Base-by-base conservation (phyloP, 495 filamentous ascomycete genomes). In the Neurospora sp. region DNA sequence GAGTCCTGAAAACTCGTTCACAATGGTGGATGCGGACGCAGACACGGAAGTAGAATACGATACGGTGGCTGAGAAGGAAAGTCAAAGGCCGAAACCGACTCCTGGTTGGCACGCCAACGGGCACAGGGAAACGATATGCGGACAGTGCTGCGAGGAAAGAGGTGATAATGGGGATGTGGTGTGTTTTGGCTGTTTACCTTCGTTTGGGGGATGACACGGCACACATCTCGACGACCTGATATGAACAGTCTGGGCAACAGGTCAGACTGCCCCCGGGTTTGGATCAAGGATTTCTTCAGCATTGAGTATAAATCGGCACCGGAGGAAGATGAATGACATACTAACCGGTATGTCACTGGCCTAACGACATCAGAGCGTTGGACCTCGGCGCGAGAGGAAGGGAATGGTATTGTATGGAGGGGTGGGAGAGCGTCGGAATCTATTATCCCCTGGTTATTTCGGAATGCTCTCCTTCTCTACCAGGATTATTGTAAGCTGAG, bases 111-210 rank as follows among this genome's bases (percentile, higher is more conserved):
- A 72, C 48, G 78, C 76, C 37, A 77, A 78, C 35, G 82, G 82
- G 16, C 85, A 86, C 74, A 75, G 80, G 31, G 74, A 76, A 31
- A 77, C 84, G 74, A 76, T 86, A 6, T 86, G 85, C 75, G 85
- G 85, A 42, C 78, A 79, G 3, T 86, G 85, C 75, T 86, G 85
- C 69, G 80, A 86, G 6, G 85, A 86, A 70, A 77, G 76, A 35
- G 84, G 84, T 0, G 38, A 62, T n/a, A 81, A 85, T 23, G 85
- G 85, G 44, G 85, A 86, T 46, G 82, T 85, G 23, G 81, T 84
- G 1, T 86, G 85, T 48, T 74, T 85, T 16, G 84, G 84, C 2
- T 86, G 84, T 73, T 72, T 85, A 8, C 81, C 79, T 27, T 80
- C 80, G 31, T 78, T 85, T 72, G 82, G 83, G 70, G 81, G 82